A percentile compares a stretch with the other conserved stretches of the same genome.
Evolutionary conservation across 2,329 filamentous ascomycete species (phyloP).

Genomic region (Cercospora berteroae): DNA sequence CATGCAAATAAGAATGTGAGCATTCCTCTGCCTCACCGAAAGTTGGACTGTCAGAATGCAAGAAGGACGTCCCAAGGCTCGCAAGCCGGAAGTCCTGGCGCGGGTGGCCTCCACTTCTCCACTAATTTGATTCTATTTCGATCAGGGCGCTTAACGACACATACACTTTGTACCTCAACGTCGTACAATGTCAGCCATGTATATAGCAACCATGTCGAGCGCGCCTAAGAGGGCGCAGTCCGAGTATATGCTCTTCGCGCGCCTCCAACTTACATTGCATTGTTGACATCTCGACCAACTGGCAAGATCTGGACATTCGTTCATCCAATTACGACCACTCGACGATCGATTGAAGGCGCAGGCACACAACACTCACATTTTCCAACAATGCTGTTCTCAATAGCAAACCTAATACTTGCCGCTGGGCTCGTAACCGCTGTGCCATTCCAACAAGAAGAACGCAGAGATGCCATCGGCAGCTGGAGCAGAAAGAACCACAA

Average conservation of each 20-base stretch:
- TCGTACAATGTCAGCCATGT: conserved; percentile 30
- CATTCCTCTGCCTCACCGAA: neutral
- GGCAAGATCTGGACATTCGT: conserved; percentile 6
- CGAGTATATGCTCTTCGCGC: conserved; percentile 5
- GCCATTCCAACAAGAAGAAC: conserved; percentile 21
- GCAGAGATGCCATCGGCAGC: conserved; percentile 22
- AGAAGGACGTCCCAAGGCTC: neutral
- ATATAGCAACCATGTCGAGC: conserved; percentile 30
- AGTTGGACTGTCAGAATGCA: neutral
- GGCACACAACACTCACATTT: conserved; percentile 2
- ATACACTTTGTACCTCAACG: conserved; percentile 17
- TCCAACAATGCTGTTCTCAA: conserved; percentile 30
- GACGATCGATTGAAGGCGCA: neutral
- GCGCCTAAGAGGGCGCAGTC: neutral
- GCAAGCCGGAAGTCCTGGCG: neutral
- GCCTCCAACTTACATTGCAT: conserved; percentile 13
- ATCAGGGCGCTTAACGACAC: conserved; percentile 23
- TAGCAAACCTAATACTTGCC: conserved; percentile 24
- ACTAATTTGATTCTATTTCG: conserved; percentile 24
- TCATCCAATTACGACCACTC: conserved; percentile 3
- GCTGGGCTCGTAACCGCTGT: conserved; percentile 23
- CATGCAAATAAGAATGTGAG: neutral
- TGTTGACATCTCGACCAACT: conserved; percentile 10
- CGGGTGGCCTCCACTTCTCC: conserved; percentile 8
- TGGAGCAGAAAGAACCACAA: conserved; percentile 20